Percentiles rank a stretch among this genome's conserved stretches.
phyloP scores from a whole-genome alignment of 805 yeast species.

The Teunomyces stri region DNA sequence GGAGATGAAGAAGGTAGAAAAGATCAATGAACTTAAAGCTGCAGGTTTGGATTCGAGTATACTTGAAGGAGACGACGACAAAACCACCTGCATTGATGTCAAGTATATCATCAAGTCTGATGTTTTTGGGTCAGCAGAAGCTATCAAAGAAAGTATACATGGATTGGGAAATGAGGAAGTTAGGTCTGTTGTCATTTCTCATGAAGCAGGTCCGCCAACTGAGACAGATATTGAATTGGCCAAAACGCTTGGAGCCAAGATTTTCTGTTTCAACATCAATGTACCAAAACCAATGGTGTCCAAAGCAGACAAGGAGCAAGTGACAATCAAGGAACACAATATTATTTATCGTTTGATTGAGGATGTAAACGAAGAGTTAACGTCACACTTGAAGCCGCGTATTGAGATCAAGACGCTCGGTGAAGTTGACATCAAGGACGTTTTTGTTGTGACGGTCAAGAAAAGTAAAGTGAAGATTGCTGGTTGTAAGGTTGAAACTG shows the following conservation, averaged over 20 bases:
- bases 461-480: slow-evolving; percentile 66
- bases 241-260: slow-evolving; percentile 52
- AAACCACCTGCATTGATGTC: slow-evolving; percentile 23
- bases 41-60: slow-evolving; percentile 59
- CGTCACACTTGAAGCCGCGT: slow-evolving; percentile 59
- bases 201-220: slow-evolving; percentile 77
- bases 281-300: slow-evolving; percentile 61
- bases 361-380: slow-evolving; percentile 66
- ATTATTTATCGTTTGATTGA: slow-evolving; percentile 89
- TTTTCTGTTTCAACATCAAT: slow-evolving; percentile 75
- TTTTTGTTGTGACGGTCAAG: slow-evolving; percentile 67
- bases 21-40: slow-evolving; percentile 53
- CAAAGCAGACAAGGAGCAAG: slow-evolving; percentile 56
- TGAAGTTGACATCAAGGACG: slow-evolving; percentile 64
- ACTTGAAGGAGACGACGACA: slow-evolving; percentile 32
- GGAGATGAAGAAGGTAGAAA: slow-evolving; percentile 50
- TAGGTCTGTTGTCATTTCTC: slow-evolving; percentile 59
- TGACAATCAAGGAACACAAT: slow-evolving; percentile 62
- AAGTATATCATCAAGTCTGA: slow-evolving; percentile 83
- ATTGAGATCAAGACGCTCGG: slow-evolving; percentile 65
- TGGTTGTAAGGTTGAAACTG: slow-evolving; percentile 79
- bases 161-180: slow-evolving; percentile 89
- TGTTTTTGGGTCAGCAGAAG: slow-evolving; percentile 93
- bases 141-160: slow-evolving; percentile 76
- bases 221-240: slow-evolving; percentile 43